phyloP scores from a whole-genome alignment of 139 green algal species.

The Haematococcus lacustris region DNA sequence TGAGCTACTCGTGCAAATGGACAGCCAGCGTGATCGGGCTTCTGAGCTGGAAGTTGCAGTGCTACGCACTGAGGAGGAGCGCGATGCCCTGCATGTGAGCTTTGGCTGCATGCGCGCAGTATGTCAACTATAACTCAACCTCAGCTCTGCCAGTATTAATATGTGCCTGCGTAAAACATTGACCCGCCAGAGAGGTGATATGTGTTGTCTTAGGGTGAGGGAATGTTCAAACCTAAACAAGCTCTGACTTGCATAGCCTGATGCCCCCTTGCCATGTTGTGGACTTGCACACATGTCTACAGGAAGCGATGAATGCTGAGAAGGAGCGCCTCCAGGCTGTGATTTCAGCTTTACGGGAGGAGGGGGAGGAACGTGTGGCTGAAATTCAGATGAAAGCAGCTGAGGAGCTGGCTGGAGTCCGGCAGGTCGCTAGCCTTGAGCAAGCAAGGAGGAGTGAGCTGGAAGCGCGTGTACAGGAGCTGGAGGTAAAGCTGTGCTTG shows the following conservation, averaged over 20 bases:
- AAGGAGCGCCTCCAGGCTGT: slow-evolving; percentile 20
- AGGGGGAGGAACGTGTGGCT: slow-evolving; percentile 11
- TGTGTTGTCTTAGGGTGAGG: not conserved
- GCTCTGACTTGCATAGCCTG: not conserved
- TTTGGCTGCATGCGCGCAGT: not conserved
- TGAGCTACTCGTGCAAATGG: slow-evolving; percentile 15
- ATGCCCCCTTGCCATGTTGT: too few species aligned
- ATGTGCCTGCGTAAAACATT: not conserved
- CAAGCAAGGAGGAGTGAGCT: not conserved
- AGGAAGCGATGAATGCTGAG: slow-evolving; percentile 17
- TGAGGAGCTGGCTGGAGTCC: slow-evolving; percentile 5
- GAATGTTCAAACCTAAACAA: not conserved
- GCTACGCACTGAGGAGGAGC: slow-evolving; percentile 47
- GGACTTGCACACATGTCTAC: not conserved
- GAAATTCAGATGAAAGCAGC: too few species aligned
- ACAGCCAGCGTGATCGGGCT: slow-evolving; percentile 10
- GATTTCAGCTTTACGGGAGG: slow-evolving; percentile 12
- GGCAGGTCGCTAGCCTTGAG: not conserved
- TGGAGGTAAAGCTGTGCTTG: not conserved
- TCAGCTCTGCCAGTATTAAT: not conserved
- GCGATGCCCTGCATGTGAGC: slow-evolving; percentile 27
- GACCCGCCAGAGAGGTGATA: not conserved
- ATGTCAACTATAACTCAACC: not conserved
- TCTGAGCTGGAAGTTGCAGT: slow-evolving; percentile 44
- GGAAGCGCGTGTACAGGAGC: not conserved